Percentiles rank a stretch among this genome's conserved stretches.
Evolutionary conservation across 2,329 filamentous ascomycete species (phyloP).

Genomic region (Xylariaceae sp.): DNA sequence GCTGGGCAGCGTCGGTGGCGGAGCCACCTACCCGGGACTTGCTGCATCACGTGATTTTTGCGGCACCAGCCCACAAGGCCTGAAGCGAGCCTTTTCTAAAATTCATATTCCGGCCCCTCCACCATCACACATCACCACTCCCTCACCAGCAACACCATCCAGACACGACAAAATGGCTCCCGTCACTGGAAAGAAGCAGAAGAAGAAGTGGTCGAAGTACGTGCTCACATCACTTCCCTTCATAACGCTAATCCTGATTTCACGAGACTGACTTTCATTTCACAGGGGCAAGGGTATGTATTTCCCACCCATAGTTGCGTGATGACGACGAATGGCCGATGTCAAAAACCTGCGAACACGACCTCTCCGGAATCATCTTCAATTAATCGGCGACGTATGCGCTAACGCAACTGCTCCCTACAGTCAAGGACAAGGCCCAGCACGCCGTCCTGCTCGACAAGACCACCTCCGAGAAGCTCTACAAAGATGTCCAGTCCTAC

Average conservation of each 20-base stretch:
- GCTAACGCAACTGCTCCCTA: constrained; percentile 20
- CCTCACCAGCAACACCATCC: constrained; percentile 30
- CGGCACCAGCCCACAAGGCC: constrained; percentile 25
- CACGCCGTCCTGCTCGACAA: constrained; percentile 99
- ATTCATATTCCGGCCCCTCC: constrained; percentile 31
- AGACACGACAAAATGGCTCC: constrained; percentile 45
- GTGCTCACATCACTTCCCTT: constrained; percentile 33
- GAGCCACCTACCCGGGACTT: no score
- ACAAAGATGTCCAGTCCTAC: constrained; percentile 99
- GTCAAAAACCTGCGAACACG: constrained; percentile 3
- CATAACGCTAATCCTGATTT: constrained; percentile 14
- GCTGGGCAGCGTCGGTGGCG: no score
- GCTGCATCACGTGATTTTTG: constrained; percentile 22
- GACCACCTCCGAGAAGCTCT: constrained; percentile 93
- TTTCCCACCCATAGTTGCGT: constrained; percentile 13
- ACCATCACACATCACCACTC: constrained; percentile 26
- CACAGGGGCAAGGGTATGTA: constrained; percentile 33
- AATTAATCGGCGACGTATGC: not conserved
- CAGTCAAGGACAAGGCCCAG: constrained; percentile 99
- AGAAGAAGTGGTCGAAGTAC: constrained; percentile 78
- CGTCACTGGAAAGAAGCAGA: constrained; percentile 69
- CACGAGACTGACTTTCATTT: constrained; percentile 20
- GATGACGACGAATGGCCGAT: constrained; percentile 11
- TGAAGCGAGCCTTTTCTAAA: constrained; percentile 31
- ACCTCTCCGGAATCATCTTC: not conserved